Conservation (phyloP, 192 early-diverging fungal species). For the Coemansia sp. region DNA sequence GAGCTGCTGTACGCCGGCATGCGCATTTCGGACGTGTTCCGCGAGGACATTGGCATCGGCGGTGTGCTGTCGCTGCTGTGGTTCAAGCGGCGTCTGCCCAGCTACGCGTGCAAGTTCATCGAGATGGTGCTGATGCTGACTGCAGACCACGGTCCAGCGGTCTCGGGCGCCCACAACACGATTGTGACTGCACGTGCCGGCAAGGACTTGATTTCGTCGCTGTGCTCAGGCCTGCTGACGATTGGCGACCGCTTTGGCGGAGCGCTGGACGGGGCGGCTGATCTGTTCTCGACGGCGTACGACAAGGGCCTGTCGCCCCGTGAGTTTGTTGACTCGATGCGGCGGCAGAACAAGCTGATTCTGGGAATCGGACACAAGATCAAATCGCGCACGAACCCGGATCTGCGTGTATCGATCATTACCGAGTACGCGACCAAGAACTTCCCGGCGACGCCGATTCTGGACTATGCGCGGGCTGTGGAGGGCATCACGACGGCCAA, state of each 20-base stretch:
- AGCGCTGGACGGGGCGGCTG: constrained; percentile 96
- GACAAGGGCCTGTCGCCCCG: constrained; percentile 89
- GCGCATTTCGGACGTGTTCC: constrained; percentile 98
- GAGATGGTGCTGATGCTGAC: constrained; percentile 99
- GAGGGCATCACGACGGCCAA: constrained; percentile 95
- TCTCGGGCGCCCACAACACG: constrained; percentile 89
- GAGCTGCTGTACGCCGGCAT: constrained; percentile 98
- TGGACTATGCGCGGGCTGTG: constrained; percentile 91
- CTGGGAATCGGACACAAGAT: constrained; percentile 99
- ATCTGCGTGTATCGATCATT: constrained; percentile 93
- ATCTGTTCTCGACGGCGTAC: constrained; percentile 85
- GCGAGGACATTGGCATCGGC: constrained; percentile 97
- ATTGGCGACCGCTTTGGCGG: constrained; percentile 99
- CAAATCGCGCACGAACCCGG: constrained; percentile 98
- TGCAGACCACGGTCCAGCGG: constrained; percentile 98
- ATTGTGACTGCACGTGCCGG: constrained; percentile 95
- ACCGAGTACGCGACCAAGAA: constrained; percentile 87
- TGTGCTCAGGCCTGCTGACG: constrained; percentile 92
- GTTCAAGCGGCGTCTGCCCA: constrained; percentile 97
- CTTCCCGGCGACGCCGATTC: constrained; percentile 83
- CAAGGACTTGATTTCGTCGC: constrained; percentile 94
- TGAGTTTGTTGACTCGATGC: constrained; percentile 93
- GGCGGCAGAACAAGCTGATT: constrained; percentile 96
- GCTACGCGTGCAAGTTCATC: constrained; percentile 95
- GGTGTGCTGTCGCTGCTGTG: constrained; percentile 95